Base-by-base conservation (phyloP, 371 early-diverging fungal species). In the Rhizopus microsporus region DNA sequence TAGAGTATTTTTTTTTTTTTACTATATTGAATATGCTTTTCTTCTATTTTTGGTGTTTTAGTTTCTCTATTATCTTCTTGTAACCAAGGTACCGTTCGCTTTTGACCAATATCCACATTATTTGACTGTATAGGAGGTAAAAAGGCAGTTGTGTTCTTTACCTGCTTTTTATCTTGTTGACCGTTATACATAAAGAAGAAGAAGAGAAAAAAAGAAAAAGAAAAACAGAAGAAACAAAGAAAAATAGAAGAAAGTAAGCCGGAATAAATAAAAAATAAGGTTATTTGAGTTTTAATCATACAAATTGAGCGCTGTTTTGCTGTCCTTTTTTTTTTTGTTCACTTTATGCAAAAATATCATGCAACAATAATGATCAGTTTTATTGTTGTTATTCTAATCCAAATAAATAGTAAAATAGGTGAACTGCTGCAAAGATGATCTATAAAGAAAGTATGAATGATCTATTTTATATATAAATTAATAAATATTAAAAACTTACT, bases 401-500 rank as follows among this genome's bases (percentile, higher is more conserved):
- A 52, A 79, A 62, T 30, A 79, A 29, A 53, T 76, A 76, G 46
- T 76, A 79, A n/a, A 66, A 40, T 15, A 67, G 56, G 55, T 72
- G 77, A n/a, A 79, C 80, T 8, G 69, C 71, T 35, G 73, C 77
- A 59, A 79, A 76, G 13, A 79, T 76, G 34, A 79, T 71, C 78
- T 77, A 59, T 4, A 17, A 57, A 40, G 32, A 37, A 15, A 34
- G 7, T 15, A 15, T n/a, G n/a, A 13, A n/a, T n/a, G 15, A 15
- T 42, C 13, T 42, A 13, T 13, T 9, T 42, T 10, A 6, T 32
- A n/a, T 17, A 7, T 42, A 12, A 30, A 23, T n/a, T 8, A 17
- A 13, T 12, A 32, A 23, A 7, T 35, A 9, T 32, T 35, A 8
- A 43, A 10, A 15, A 66, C 79, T 84, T 71, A 88, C 83, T 13